Evolutionary conservation across 495 filamentous ascomycete species (phyloP), one percentile per base, ranked within the genome.

Genomic region (Rhypophila decipiens): DNA sequence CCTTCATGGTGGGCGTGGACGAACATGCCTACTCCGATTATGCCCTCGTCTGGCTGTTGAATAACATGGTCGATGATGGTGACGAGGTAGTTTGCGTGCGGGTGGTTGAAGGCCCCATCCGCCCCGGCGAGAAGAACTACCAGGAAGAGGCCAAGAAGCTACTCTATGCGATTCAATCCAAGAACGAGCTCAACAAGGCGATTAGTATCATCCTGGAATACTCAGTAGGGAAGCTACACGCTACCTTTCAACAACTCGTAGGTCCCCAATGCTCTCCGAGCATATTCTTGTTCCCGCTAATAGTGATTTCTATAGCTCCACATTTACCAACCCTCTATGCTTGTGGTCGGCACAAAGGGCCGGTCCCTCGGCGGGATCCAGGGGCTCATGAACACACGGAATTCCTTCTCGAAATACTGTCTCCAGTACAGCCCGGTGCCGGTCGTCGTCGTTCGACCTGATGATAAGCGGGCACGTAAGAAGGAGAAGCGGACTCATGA

Each of bases 1-100:
- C 90, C 2, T 96, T 96, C 61, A 79, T 97, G 56, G 91, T 90
- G 44, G 93, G 93, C 1, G 88, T 89, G 24, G 93, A 98, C 64
- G 85, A 94, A 60, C 93, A 97, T 56, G 82, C 88, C 47, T 97
- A 97, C 67, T 96, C 91, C 17, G 90, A 96, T 40, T 94, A 88
- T 69, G 93, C 93, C 8, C 74, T 98, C 11, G 83, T 94, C 61
- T 98, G 90, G 89, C 76, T 96, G 39, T 78, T 98, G 22, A 88
- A 94, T 58, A 90, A 96, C 60, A 72, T 97, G 52, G 90, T 96
- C 18, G 91, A 96, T 57, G 93, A 97, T 64, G 93, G 94, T 10
- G 93, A 98, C 59, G 88, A 97, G 67, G 87, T 98, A 43, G 84
- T 98, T 27, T 98, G 93, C 66, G 76, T 98, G 33, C 77, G 88